Percentiles rank a stretch among this genome's conserved stretches.
Evolutionary conservation across 2,329 filamentous ascomycete species (phyloP).

Genomic region (Aspergillus aculeatus): DNA sequence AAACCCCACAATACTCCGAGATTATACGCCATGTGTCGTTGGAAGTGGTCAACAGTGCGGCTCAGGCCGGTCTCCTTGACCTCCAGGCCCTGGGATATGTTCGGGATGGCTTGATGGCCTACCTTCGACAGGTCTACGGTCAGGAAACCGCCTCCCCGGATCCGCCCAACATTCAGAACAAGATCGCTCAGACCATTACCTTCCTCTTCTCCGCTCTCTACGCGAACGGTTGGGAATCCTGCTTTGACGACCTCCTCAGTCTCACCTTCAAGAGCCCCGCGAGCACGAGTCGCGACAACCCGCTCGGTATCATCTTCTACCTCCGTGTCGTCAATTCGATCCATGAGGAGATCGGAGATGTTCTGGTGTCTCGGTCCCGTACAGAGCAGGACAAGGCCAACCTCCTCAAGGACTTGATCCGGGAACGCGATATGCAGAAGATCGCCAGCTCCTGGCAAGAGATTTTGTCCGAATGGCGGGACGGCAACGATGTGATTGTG

Average conservation of each 20-base stretch:
- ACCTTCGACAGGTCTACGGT: conserved; percentile 74
- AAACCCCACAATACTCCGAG: conserved; percentile 72
- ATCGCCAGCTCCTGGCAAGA: conserved; percentile 90
- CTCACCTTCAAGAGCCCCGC: conserved; percentile 64
- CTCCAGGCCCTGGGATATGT: conserved; percentile 69
- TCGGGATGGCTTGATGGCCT: conserved; percentile 77
- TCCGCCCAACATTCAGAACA: conserved; percentile 81
- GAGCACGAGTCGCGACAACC: conserved; percentile 64
- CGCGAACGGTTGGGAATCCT: conserved; percentile 78
- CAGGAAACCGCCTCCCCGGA: conserved; percentile 61
- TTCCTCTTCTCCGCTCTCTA: conserved; percentile 90
- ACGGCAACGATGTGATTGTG: conserved; percentile 68
- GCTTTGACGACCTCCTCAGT: conserved; percentile 84
- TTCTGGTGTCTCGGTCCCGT: conserved; percentile 74
- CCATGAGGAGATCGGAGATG: conserved; percentile 96
- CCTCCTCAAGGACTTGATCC: conserved; percentile 85
- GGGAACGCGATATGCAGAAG: conserved; percentile 82
- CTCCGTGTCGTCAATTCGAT: conserved; percentile 84
- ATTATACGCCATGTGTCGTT: conserved; percentile 85
- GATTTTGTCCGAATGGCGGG: conserved; percentile 74
- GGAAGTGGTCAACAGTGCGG: conserved; percentile 88
- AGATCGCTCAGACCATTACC: conserved; percentile 92
- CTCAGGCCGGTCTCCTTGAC: conserved; percentile 77
- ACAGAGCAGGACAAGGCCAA: conserved; percentile 82
- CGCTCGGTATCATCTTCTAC: conserved; percentile 77